A percentile compares a stretch with the other conserved stretches of the same genome.
These are phyloP conservation scores for Taiozyma sp. DNA, from an alignment of 1,139 yeast species.

Conservation along the genomic window DNA sequence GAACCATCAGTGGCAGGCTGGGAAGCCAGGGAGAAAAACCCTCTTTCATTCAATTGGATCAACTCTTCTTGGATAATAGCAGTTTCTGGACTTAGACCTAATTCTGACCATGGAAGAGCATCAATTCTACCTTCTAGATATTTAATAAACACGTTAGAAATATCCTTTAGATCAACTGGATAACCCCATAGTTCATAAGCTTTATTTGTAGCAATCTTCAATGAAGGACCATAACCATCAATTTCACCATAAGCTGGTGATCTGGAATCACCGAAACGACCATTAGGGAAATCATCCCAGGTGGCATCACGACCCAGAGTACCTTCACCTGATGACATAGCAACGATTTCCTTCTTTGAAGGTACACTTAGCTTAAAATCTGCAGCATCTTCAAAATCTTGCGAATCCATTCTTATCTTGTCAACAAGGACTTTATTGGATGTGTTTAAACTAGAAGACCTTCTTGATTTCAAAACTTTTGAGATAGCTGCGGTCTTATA, in stretches of 20 bases:
- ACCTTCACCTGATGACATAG: constrained; percentile 83
- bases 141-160: constrained; percentile 63
- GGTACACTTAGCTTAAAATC: constrained; percentile 22
- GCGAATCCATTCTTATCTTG: constrained; percentile 17
- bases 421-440: constrained; percentile 43
- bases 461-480: constrained; percentile 27
- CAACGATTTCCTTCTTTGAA: constrained; percentile 55
- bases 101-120: constrained; percentile 88
- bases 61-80: constrained; percentile 89
- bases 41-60: constrained; percentile 67
- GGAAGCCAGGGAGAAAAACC: constrained; percentile 86
- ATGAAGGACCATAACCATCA: constrained; percentile 93
- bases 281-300: constrained; percentile 98
- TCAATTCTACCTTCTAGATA: constrained; percentile 75
- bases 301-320: constrained; percentile 87
- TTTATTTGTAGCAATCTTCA: constrained; percentile 68
- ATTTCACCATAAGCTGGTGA: constrained; percentile 98
- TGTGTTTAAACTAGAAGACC: constrained; percentile 41
- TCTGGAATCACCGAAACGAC: constrained; percentile 95
- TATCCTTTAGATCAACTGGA: constrained; percentile 61
- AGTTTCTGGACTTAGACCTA: constrained; percentile 83
- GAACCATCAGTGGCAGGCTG: constrained; percentile 91
- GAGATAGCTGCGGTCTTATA: constrained; percentile 16
- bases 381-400: constrained; percentile 24
- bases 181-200: constrained; percentile 82